phyloP scores from a whole-genome alignment of 305 asterid species.

The Fraxinus xanthoxyloides region DNA sequence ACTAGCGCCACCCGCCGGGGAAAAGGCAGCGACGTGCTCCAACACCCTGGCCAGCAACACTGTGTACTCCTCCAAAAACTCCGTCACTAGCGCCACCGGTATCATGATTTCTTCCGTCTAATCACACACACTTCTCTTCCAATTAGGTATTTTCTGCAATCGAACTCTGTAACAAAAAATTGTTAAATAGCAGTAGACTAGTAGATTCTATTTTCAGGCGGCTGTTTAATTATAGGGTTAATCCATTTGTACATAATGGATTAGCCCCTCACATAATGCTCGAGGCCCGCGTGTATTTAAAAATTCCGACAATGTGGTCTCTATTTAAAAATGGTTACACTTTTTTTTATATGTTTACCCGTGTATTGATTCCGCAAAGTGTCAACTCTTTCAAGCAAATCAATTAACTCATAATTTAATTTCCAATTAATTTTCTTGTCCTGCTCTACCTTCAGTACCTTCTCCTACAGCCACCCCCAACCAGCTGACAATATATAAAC shows the following conservation, averaged over 20 bases:
- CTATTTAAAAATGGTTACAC: too few relatives aligned
- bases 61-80: slow-evolving; percentile 14
- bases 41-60: slow-evolving; percentile 13
- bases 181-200: background rate
- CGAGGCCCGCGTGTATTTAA: too few relatives aligned
- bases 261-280: too few relatives aligned
- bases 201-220: background rate
- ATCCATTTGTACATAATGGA: too few relatives aligned
- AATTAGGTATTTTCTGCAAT: background rate
- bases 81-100: slow-evolving; percentile 11
- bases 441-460: background rate
- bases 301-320: too few relatives aligned
- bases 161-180: background rate
- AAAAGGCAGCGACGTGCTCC: slow-evolving; percentile 27
- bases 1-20: slow-evolving; percentile 24
- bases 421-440: background rate
- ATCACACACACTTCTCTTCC: background rate
- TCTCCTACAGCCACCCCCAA: background rate
- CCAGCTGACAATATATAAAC: background rate
- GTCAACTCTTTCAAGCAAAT: background rate
- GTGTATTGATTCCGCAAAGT: background rate
- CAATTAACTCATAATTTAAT: too few relatives aligned
- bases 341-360: background rate
- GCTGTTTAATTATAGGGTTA: background rate
- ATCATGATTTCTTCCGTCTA: background rate